These are phyloP conservation scores for Scopulariopsis brevicaulis DNA, from an alignment of 2,329 filamentous ascomycete species.

Conservation along the genomic window DNA sequence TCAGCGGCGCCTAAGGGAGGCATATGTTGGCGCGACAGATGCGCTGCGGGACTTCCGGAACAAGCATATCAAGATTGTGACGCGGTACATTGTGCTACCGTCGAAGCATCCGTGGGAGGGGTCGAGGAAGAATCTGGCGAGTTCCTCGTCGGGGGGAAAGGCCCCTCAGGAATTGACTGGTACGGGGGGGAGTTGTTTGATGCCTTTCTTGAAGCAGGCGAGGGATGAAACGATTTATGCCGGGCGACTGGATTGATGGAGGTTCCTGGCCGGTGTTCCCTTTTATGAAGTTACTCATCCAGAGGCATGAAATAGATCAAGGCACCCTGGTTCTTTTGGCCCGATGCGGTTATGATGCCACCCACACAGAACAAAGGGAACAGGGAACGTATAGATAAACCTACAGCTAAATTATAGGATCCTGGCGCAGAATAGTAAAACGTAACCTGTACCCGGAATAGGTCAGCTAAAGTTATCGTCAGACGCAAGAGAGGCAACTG, in stretches of 20 bases:
- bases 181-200: constrained; percentile 76
- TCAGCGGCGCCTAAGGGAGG: constrained; percentile 27
- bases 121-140: constrained; percentile 28
- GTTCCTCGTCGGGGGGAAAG: constrained; percentile 21
- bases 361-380: no score
- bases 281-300: no score
- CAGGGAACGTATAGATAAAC: no score
- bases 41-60: constrained; percentile 69
- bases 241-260: constrained; percentile 16
- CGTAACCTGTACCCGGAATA: no score
- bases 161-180: constrained; percentile 53
- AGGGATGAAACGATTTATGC: constrained; percentile 69
- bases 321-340: no score
- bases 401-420: no score
- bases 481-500: no score
- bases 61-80: constrained; percentile 82
- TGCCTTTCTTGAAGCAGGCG: constrained; percentile 83
- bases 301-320: no score
- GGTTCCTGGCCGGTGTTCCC: no score
- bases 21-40: constrained; percentile 62
- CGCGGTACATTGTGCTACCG: constrained; percentile 80
- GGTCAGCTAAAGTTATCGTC: no score
- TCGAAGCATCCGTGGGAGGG: constrained; percentile 32
- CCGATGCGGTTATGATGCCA: no score
- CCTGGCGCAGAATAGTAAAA: no score